These are phyloP conservation scores for Tylopilus subfusipes DNA, from an alignment of 768 basidiomycete species.

Conservation along the genomic window DNA sequence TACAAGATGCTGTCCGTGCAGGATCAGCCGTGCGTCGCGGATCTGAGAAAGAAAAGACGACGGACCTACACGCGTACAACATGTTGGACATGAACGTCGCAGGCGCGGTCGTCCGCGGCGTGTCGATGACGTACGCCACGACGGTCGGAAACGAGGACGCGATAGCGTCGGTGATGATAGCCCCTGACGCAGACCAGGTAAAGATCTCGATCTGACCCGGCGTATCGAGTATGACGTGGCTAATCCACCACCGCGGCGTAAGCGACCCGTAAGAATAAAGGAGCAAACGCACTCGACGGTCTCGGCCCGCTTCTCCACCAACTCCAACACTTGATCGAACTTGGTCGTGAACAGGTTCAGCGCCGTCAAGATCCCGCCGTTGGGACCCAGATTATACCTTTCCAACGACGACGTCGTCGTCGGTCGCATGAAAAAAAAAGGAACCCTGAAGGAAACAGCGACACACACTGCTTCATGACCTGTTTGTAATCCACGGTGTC, in stretches of 20 bases:
- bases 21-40: too few species aligned
- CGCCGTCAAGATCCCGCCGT: constrained; percentile 95
- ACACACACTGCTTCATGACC: constrained; percentile 98
- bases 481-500: constrained; percentile 97
- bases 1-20: constrained; percentile 83
- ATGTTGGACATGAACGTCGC: constrained; percentile 99
- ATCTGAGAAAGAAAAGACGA: background rate
- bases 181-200: constrained; percentile 98
- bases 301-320: constrained; percentile 89
- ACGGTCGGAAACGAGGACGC: constrained; percentile 92
- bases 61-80: constrained; percentile 95
- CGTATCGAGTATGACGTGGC: constrained; percentile 93
- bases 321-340: constrained; percentile 90
- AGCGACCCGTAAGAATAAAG: background rate
- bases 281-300: constrained; percentile 69
- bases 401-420: constrained; percentile 9
- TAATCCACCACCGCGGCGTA: constrained; percentile 29
- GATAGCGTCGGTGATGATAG: constrained; percentile 96
- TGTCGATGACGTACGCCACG: constrained; percentile 96
- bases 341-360: constrained; percentile 98
- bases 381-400: constrained; percentile 98
- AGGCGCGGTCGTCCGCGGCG: constrained; percentile 88
- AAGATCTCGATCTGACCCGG: constrained; percentile 99
- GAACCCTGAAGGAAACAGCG: constrained; percentile 21
- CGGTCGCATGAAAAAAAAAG: constrained; percentile 14